Percentiles rank a stretch among this genome's conserved stretches.
Conservation (phyloP, 768 basidiomycete species). For the Rhodotorula kratochvilovae region DNA sequence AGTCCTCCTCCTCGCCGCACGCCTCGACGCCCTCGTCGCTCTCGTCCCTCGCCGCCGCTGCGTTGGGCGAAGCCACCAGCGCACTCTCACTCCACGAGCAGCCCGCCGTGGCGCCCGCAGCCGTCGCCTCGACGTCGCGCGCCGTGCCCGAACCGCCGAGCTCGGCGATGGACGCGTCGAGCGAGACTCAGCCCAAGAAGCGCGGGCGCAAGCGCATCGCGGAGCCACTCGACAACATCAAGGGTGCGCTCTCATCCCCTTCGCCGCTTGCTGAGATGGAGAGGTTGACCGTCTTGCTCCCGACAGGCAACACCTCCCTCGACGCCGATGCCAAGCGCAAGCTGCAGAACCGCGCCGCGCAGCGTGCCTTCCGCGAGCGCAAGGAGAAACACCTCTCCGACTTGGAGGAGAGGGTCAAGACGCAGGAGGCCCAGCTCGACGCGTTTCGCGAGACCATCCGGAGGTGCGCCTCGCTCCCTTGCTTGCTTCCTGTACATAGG, state of each 20-base stretch:
- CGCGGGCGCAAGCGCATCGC: constrained; percentile 8
- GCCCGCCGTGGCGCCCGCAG: no score
- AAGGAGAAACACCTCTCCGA: constrained; percentile 96
- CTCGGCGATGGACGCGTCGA: no score
- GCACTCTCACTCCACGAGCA: neutral
- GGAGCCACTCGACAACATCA: neutral
- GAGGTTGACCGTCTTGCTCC: no score
- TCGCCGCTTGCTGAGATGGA: no score
- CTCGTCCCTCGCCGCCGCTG: no score
- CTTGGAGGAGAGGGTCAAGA: constrained; percentile 87
- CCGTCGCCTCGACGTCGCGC: neutral
- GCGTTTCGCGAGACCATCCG: neutral
- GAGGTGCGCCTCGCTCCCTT: neutral
- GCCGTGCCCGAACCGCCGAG: no score
- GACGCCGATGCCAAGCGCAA: constrained; percentile 63
- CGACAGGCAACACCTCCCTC: constrained; percentile 8
- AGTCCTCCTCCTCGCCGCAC: neutral
- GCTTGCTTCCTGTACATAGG: no score
- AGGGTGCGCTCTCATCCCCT: neutral
- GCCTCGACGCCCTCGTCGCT: no score
- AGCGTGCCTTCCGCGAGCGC: constrained; percentile 90
- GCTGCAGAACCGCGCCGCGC: constrained; percentile 93
- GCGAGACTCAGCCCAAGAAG: neutral
- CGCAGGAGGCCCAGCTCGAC: constrained; percentile 76
- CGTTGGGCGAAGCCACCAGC: neutral